These are phyloP conservation scores for Neckera pumila DNA, from an alignment of 225 moss, liverwort and hornwort species.

Conservation along the genomic window DNA sequence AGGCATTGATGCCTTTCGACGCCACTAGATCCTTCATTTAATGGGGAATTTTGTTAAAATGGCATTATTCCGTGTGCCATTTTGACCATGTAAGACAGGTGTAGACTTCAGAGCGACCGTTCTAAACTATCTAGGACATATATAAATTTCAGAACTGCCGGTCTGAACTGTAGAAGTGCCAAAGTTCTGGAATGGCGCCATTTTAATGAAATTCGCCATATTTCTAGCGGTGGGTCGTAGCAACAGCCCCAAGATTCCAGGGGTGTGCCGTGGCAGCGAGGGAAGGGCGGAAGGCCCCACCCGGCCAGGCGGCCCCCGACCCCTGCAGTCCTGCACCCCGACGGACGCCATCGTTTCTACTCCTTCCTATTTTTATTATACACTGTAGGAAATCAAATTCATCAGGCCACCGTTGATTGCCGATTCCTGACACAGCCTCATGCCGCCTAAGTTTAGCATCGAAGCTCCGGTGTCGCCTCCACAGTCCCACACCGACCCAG, in stretches of 20 bases:
- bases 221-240: background rate
- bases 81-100: too few species aligned
- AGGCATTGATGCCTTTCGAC: background rate
- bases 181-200: too few species aligned
- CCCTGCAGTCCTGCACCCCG: too few species aligned
- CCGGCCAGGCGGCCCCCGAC: too few species aligned
- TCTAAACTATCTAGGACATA: too few species aligned
- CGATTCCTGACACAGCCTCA: background rate
- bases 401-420: background rate
- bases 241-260: background rate
- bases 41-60: too few species aligned
- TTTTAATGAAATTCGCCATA: too few species aligned
- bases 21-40: background rate
- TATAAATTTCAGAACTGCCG: too few species aligned
- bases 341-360: too few species aligned
- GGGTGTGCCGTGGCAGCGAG: background rate
- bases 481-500: background rate
- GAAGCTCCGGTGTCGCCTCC: background rate
- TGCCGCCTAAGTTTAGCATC: background rate
- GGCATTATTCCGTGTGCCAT: too few species aligned
- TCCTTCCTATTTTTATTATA: background rate
- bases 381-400: background rate
- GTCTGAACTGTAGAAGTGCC: too few species aligned
- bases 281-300: background rate
- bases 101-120: too few species aligned